Evolutionary conservation across 768 basidiomycete genomes (phyloP).

Genomic region (Lyophyllum semitale): DNA sequence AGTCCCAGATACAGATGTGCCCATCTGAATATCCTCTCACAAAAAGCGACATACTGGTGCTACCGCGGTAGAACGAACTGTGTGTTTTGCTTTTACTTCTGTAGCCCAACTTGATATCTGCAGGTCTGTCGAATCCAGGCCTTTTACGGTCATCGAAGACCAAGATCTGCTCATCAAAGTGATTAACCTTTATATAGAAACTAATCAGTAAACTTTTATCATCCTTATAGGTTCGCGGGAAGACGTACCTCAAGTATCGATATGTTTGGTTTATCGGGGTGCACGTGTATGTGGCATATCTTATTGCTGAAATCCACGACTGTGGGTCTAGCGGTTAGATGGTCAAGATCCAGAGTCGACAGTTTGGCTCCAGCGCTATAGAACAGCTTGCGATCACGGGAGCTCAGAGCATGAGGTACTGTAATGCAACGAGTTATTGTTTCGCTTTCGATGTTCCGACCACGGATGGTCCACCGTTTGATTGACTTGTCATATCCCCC

Average conservation of each 20-base stretch:
- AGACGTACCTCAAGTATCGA: conserved; percentile 48
- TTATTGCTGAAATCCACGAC: conserved; percentile 36
- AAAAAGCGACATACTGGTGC: conserved; percentile 40
- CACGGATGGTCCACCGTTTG: conserved; percentile 40
- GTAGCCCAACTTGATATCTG: conserved; percentile 48
- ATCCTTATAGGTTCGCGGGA: conserved; percentile 3
- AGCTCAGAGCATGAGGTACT: conserved; percentile 41
- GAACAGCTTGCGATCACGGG: conserved; percentile 34
- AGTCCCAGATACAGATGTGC: conserved; percentile 48
- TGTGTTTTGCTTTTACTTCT: conserved; percentile 25
- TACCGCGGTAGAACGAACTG: conserved; percentile 38
- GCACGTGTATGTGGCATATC: conserved; percentile 47
- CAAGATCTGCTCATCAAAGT: conserved; percentile 50
- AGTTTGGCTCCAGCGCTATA: conserved; percentile 36
- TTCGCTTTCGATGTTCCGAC: conserved; percentile 18
- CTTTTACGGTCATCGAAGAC: conserved; percentile 47
- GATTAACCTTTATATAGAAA: conserved; percentile 41
- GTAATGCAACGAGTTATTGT: conserved; percentile 21
- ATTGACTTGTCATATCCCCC: conserved; percentile 49
- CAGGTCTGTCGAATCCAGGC: conserved; percentile 36
- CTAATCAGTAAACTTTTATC: not conserved
- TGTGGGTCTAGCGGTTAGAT: conserved; percentile 26
- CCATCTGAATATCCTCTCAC: conserved; percentile 49
- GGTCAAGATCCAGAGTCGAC: conserved; percentile 38
- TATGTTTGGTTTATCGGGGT: conserved; percentile 43